Base-by-base conservation (phyloP, 179 eudicot species). In the Pouteria campechiana region DNA sequence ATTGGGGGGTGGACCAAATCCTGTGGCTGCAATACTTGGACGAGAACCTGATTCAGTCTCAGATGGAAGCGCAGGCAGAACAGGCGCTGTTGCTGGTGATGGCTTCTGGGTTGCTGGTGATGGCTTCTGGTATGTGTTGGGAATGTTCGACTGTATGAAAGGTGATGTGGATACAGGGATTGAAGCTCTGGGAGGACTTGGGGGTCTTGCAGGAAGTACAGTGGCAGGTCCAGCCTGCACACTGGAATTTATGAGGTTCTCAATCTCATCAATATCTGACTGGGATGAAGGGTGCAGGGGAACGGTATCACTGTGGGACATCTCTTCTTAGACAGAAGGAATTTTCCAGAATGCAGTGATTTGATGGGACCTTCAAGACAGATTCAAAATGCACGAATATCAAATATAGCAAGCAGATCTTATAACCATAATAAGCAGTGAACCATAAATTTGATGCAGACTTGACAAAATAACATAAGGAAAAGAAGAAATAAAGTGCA, bases 191-290 rank as follows among this genome's bases (percentile, higher is more conserved):
- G 83, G 69, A 2, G 94, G 92, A 8, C 72, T 55, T 0, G 86
- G 86, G 0, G 93, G 67, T 3, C 79, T 71, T 1, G 76, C 79
- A 15, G 95, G 76, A 21, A 64, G 69, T 57, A 78, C 81, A 46
- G 90, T 17, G 24, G 84, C 37, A 6, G 79, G 74, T 23, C 55
- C 51, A 4, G 74, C 40, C 3, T 55, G 67, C 30, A 70, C 38
- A 35, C 71, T 63, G 44, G 86, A 54, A 48, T 80, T 39, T 55
- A 84, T 88, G 35, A 84, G 92, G 29, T 77, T 80, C 33, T 88
- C 94, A 73, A 88, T 84, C 76, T 87, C 96, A 63, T 87, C 96
- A 27, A 87, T 87, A 71, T 87, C 96, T 24, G 94, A 87, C 53
- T 88, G 96, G 18, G 96, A 84, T 2, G 82, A 42, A 0, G 72